phyloP scores from a whole-genome alignment of 192 early-diverging fungal genomes.

The Coemansia sp. region DNA sequence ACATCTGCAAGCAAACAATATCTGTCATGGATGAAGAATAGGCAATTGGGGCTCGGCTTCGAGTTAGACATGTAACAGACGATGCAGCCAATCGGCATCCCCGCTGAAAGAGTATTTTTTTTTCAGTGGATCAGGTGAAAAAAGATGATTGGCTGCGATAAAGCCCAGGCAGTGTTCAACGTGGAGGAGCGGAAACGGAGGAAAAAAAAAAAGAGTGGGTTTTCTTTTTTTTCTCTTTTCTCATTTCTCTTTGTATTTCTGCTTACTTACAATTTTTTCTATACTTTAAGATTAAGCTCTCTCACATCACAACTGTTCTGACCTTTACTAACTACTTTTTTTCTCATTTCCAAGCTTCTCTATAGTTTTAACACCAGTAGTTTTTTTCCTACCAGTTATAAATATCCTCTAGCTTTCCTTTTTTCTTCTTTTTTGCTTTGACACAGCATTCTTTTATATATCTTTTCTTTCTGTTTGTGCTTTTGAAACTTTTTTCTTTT shows the following conservation, averaged over 20 bases:
- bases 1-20: neutral
- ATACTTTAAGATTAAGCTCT: neutral
- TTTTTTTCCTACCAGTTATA: neutral
- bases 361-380: neutral
- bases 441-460: neutral
- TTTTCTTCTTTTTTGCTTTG: constrained; percentile 8
- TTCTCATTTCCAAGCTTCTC: neutral
- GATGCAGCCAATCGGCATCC: constrained; percentile 9
- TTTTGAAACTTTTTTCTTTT: constrained; percentile 4
- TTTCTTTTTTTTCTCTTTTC: constrained; percentile 5
- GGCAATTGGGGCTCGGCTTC: neutral
- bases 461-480: neutral
- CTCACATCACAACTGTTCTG: neutral
- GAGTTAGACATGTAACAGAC: neutral
- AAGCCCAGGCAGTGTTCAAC: neutral
- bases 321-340: neutral
- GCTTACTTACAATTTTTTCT: neutral
- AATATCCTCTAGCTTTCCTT: neutral
- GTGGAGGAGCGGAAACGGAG: constrained; percentile 1
- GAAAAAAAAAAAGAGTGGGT: constrained; percentile 7
- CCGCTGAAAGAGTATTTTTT: neutral
- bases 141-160: constrained; percentile 10
- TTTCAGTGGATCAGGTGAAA: constrained; percentile 7
- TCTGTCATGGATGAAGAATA: neutral
- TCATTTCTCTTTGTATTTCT: neutral